phyloP scores from a whole-genome alignment of 495 filamentous ascomycete species.

The Penicillium tannophilum region DNA sequence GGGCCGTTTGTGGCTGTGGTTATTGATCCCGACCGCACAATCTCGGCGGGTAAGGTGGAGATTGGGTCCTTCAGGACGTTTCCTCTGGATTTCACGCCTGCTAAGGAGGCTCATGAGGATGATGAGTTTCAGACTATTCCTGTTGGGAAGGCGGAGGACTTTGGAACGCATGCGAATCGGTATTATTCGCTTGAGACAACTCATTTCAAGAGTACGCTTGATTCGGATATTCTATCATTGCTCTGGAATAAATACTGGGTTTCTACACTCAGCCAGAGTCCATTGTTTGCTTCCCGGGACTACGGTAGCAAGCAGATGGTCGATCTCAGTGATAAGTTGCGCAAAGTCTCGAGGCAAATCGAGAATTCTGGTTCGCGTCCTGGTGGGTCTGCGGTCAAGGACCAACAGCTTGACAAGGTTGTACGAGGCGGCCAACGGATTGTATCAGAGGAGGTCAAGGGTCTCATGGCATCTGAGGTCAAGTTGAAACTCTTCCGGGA shows the following conservation, averaged over 20 bases:
- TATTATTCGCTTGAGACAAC: conserved; percentile 93
- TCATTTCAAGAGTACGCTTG: conserved; percentile 90
- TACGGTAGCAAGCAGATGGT: conserved; percentile 90
- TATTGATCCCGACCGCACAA: conserved; percentile 95
- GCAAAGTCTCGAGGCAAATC: conserved; percentile 57
- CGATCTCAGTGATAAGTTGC: conserved; percentile 81
- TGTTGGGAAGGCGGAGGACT: conserved; percentile 89
- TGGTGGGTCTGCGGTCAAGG: conserved; percentile 38
- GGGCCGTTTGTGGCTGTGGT: conserved; percentile 97
- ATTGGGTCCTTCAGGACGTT: conserved; percentile 96
- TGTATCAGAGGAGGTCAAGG: conserved; percentile 81
- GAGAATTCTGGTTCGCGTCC: conserved; percentile 41
- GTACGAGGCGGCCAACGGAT: conserved; percentile 79
- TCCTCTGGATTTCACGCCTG: conserved; percentile 70
- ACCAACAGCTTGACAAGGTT: conserved; percentile 75
- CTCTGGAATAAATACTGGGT: conserved; percentile 99
- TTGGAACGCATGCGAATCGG: conserved; percentile 83
- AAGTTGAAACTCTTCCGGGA: conserved; percentile 85
- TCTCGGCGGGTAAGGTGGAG: conserved; percentile 92
- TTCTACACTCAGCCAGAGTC: conserved; percentile 92
- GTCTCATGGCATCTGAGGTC: conserved; percentile 77
- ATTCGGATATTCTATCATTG: conserved; percentile 78
- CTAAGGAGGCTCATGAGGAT: conserved; percentile 47
- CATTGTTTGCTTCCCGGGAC: conserved; percentile 89
- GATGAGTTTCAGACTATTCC: conserved; percentile 70